Base-by-base conservation (phyloP, 768 basidiomycete species). In the Boletus eberwhitei region DNA sequence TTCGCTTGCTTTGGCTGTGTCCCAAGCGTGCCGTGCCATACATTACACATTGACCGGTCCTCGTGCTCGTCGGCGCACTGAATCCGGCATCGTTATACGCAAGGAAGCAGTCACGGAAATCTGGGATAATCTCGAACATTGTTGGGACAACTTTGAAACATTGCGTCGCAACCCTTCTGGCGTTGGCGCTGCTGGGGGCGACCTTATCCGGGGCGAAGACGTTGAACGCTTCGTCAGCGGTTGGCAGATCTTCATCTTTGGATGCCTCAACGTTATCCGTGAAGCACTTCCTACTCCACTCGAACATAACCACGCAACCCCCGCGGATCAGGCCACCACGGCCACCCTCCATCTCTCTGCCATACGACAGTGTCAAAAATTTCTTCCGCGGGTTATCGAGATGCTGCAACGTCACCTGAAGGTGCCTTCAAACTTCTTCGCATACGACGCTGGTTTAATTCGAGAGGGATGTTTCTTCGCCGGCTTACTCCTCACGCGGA, bases 241-340 rank as follows among this genome's bases (percentile, higher is more conserved):
- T 34, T 96, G 93, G 93, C 88, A 90, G 80, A 87, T 93, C 51
- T 93, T 90, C 71, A 85, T 95, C 58, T 96, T 96, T 60, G 91
- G 95, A 71, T 92, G 89, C 68, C 80, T 93, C 67, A 94, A 94
- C 69, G 81, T 92, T 59, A 88, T 96, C 60, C 85, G 90, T 29
- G 92, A 93, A 65, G 81, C 85, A 3, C 81, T 97, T 31, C 43
- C 43, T 34, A 24, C 19, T n/a, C 42, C 38, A 4, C 86, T 88
- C 64, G 82, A 85, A 54, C 41, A 45, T 4, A 37, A 37, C 32
- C 71, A 79, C 62, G 62, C 73, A 62, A 64, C 68, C 69, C 80
- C 71, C 52, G 81, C 74, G 34, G 72, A 70, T 69, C 76, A 79
- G 69, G 55, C 80, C 67, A 59, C 73, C 75, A 67, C 78, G 9